Evolutionary conservation across 2,329 filamentous ascomycete species (phyloP).

Genomic region (Magnaporthiopsis incrustans): DNA sequence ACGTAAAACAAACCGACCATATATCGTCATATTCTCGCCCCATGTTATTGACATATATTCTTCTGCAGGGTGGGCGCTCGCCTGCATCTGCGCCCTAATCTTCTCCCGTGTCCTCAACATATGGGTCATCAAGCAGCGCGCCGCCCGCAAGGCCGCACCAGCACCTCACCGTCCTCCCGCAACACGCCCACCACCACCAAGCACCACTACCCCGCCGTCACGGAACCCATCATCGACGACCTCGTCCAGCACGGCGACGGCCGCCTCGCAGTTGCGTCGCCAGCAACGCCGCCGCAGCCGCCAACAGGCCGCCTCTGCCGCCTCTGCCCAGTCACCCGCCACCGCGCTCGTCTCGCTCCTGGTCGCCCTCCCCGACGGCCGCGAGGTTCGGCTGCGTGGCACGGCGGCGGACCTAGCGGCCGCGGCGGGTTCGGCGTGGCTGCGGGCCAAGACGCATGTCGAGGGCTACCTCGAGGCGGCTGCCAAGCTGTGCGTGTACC

Average conservation of each 20-base stretch:
- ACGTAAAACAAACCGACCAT: background rate
- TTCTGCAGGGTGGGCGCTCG: constrained; percentile 38
- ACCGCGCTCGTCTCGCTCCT: constrained; percentile 32
- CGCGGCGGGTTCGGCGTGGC: constrained; percentile 49
- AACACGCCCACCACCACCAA: too few species aligned
- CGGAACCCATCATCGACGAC: background rate
- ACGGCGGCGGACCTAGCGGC: constrained; percentile 48
- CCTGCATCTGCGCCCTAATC: constrained; percentile 39
- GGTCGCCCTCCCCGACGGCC: constrained; percentile 43
- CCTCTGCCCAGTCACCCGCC: background rate
- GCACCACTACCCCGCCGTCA: background rate
- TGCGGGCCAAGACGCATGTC: constrained; percentile 39
- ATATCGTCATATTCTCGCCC: constrained; percentile 6
- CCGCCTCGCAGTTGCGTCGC: constrained; percentile 12
- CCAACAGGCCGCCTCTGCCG: background rate
- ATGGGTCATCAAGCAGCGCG: constrained; percentile 45
- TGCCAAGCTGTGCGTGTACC: constrained; percentile 50
- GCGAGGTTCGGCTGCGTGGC: constrained; percentile 45
- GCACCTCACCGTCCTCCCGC: constrained; percentile 7
- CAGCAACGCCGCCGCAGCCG: constrained; percentile 11
- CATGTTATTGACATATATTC: too few species aligned
- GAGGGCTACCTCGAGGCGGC: constrained; percentile 44
- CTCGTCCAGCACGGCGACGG: constrained; percentile 11
- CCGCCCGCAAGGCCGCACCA: constrained; percentile 13
- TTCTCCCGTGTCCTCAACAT: constrained; percentile 48